Base-by-base conservation (phyloP, 371 early-diverging fungal species). In the Entomophthora muscae region DNA sequence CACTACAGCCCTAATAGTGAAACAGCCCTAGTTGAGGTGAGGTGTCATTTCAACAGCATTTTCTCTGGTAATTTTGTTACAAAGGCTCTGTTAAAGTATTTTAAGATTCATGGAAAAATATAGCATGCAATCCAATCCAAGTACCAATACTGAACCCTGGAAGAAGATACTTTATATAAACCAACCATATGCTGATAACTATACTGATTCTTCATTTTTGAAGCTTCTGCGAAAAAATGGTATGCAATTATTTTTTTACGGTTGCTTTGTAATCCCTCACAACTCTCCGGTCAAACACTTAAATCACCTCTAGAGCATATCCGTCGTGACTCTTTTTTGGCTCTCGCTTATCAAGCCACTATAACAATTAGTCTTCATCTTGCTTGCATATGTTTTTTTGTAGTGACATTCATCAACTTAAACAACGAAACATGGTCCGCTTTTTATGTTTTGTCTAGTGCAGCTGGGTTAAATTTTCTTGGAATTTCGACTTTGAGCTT, bases 111-210 rank as follows among this genome's bases (percentile, higher is more conserved):
- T n/a, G n/a, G n/a, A n/a, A n/a, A n/a, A n/a, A n/a, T n/a, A n/a
- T n/a, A n/a, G n/a, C n/a, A n/a, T 42, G 42, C 42, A 5, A 42
- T 17, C 42, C 17, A 42, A 42, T 10, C 5, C 17, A 10, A 42
- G 10, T 5, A 5, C 42, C 17, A 42, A 42, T 42, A 5, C 42
- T 42, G 42, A 42, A 17, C 42, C 42, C 42, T 95, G 95, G 95
- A 76, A 81, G 53, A 91, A 89, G 68, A 70, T 90, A 2, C 71
- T 96, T 61, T 96, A 91, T 75, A 83, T 90, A 32, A 84, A 84
- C 59, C 97, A 93, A 72, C 84, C 82, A 52, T 93, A 87, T 64
- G 87, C 94, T 0, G 96, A 95, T 72, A 91, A 93, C 70, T 89
- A 95, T 72, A 92, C 93, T 0, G 95, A 93, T 64, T 75, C 76